Conservation (phyloP, 2,329 filamentous ascomycete species). For the Microdochium nivale region DNA sequence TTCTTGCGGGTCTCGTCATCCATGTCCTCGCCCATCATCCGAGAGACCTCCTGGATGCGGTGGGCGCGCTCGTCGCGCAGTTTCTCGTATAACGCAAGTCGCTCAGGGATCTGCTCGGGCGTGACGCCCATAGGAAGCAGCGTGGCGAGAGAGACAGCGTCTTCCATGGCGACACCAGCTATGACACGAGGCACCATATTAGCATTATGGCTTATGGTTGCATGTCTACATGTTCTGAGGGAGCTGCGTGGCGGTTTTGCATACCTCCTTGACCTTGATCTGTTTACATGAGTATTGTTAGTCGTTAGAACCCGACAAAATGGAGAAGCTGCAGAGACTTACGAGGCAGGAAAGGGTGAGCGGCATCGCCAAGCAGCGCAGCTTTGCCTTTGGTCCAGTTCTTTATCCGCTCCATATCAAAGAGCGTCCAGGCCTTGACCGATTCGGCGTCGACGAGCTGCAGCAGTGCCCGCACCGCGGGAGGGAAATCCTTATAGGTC, state of each 20-base stretch:
- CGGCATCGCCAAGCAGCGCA: conserved; percentile 56
- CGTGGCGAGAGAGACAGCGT: conserved; percentile 49
- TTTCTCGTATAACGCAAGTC: conserved; percentile 50
- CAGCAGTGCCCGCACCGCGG: conserved; percentile 27
- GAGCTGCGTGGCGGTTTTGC: background rate
- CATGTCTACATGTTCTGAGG: too few species aligned
- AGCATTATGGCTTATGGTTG: background rate
- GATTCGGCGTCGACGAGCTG: conserved; percentile 31
- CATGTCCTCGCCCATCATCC: conserved; percentile 38
- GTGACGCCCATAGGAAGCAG: conserved; percentile 40
- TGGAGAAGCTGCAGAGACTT: conserved; percentile 10
- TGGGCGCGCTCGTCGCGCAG: conserved; percentile 49
- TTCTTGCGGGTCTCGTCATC: conserved; percentile 23
- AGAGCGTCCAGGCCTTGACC: conserved; percentile 48
- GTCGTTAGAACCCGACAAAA: background rate
- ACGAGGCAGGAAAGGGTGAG: conserved; percentile 59
- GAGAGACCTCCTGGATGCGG: conserved; percentile 47
- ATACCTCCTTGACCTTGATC: conserved; percentile 13
- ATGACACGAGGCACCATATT: conserved; percentile 43
- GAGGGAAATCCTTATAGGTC: conserved; percentile 32
- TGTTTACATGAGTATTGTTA: conserved; percentile 4
- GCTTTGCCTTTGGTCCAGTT: conserved; percentile 45
- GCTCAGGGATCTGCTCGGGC: conserved; percentile 37
- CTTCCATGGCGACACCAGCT: conserved; percentile 57
- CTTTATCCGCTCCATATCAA: conserved; percentile 53